Evolutionary conservation across 805 yeast genomes (phyloP).

Genomic region (Starmerella khaoyaiensis): DNA sequence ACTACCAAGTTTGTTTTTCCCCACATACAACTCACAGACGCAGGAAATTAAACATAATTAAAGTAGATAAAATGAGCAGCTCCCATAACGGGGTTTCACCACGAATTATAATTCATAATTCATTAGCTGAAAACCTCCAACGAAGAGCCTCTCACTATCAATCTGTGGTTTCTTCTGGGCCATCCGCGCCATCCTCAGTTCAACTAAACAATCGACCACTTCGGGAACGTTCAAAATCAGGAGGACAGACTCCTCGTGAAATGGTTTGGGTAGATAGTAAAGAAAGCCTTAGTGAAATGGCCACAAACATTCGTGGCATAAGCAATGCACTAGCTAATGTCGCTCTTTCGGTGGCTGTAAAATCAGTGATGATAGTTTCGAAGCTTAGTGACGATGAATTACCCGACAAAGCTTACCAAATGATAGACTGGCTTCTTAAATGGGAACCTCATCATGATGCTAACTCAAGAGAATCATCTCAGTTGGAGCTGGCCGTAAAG

Average conservation of each 20-base stretch:
- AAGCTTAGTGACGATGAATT: constrained; percentile 22
- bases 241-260: constrained; percentile 21
- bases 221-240: constrained; percentile 11
- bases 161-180: not conserved
- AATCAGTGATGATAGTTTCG: constrained; percentile 19
- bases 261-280: constrained; percentile 23
- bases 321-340: constrained; percentile 22
- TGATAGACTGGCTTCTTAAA: constrained; percentile 22
- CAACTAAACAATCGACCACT: not conserved
- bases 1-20: no score
- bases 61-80: not conserved
- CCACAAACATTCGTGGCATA: constrained; percentile 24
- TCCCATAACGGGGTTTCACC: constrained; percentile 6
- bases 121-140: constrained; percentile 17
- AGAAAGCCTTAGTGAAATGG: constrained; percentile 24
- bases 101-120: constrained; percentile 17
- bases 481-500: constrained; percentile 7
- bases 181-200: not conserved
- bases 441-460: constrained; percentile 11
- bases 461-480: not conserved
- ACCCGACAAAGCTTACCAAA: constrained; percentile 15
- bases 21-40: no score
- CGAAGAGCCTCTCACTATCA: constrained; percentile 4
- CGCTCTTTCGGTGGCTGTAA: constrained; percentile 20
- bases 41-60: not conserved